phyloP scores from a whole-genome alignment of 2,329 filamentous ascomycete genomes.

The Arthrobotrys iridis region DNA sequence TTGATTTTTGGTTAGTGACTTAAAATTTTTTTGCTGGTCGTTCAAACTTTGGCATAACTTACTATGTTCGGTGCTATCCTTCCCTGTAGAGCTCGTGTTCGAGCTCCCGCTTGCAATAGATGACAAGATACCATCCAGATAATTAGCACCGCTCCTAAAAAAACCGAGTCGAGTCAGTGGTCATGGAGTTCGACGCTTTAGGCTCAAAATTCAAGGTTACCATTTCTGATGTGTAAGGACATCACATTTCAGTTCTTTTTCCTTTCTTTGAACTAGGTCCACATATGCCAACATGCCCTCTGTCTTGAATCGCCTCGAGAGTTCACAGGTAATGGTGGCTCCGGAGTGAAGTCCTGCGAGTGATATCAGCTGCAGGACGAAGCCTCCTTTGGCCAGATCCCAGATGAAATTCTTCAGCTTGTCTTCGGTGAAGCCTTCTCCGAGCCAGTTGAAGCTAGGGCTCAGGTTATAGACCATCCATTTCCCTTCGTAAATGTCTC shows the following conservation, averaged over 20 bases:
- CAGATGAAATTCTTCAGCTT: constrained; percentile 91
- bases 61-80: constrained; percentile 58
- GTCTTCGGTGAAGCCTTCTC: constrained; percentile 85
- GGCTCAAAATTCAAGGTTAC: constrained; percentile 59
- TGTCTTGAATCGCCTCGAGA: constrained; percentile 82
- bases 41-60: not conserved
- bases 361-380: constrained; percentile 74
- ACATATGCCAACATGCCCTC: constrained; percentile 98
- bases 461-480: constrained; percentile 95
- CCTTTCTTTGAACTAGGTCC: constrained; percentile 85
- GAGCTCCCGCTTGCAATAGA: constrained; percentile 57
- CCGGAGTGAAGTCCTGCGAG: constrained; percentile 74
- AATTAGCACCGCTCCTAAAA: constrained; percentile 57
- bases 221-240: constrained; percentile 96
- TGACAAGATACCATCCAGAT: constrained; percentile 58
- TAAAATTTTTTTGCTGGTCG: not conserved
- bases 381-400: constrained; percentile 92
- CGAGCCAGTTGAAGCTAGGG: constrained; percentile 98
- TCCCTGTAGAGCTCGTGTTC: constrained; percentile 58
- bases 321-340: constrained; percentile 71
- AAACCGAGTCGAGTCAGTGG: not conserved
- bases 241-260: constrained; percentile 90
- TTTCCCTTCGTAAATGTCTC: constrained; percentile 73
- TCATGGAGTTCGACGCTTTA: not conserved
- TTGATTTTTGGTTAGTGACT: not conserved